Evolutionary conservation across 768 basidiomycete genomes (phyloP).

Genomic region (Psilocybe cyanescens): DNA sequence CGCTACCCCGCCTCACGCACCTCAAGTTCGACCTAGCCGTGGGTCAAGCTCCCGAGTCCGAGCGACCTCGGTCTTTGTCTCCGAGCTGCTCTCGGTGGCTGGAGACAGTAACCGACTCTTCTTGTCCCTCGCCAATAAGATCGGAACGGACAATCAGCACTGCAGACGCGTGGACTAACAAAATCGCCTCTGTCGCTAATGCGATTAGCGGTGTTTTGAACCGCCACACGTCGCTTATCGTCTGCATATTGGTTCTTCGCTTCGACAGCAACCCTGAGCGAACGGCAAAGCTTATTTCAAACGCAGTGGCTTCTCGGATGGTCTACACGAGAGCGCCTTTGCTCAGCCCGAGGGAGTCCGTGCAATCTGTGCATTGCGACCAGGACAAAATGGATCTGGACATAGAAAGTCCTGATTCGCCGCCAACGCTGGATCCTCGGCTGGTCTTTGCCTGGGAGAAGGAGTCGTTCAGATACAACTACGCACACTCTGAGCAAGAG

Average conservation of each 20-base stretch:
- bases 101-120: conserved; percentile 13
- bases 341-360: neutral
- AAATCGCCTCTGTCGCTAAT: conserved; percentile 24
- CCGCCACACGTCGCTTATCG: conserved; percentile 26
- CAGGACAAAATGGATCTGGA: neutral
- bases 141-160: neutral
- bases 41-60: conserved; percentile 23
- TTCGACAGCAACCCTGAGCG: conserved; percentile 29
- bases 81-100: conserved; percentile 18
- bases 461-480: conserved; percentile 41
- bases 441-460: conserved; percentile 41
- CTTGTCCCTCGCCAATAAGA: neutral
- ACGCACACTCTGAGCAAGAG: conserved; percentile 39
- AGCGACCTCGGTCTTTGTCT: conserved; percentile 15
- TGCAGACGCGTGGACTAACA: conserved; percentile 10
- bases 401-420: neutral
- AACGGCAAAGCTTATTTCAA: conserved; percentile 23
- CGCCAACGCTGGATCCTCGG: conserved; percentile 32
- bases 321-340: conserved; percentile 7
- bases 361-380: neutral
- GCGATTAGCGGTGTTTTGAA: conserved; percentile 27
- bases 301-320: conserved; percentile 16
- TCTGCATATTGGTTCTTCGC: conserved; percentile 37
- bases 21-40: conserved; percentile 41
- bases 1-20: conserved; percentile 35